Evolutionary conservation across 129 eudicot genomes (phyloP), one percentile per base, ranked within the genome.

Genomic region (Flaveria ramosissima): DNA sequence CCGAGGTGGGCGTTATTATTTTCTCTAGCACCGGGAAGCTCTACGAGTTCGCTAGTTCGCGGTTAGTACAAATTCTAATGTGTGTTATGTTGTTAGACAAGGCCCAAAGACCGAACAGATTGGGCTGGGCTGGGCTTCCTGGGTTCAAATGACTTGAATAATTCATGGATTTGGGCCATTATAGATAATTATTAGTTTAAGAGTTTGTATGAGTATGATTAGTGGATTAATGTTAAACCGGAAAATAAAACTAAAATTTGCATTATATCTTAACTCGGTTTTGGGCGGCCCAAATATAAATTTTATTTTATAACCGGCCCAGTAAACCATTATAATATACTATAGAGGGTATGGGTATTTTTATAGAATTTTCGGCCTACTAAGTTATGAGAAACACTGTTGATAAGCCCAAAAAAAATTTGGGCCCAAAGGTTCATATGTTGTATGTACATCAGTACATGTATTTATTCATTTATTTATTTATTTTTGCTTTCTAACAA

Each of bases 11-110:
- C 7, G 89, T 90, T 71, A 81, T 90, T n/a, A 78, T 90, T 69
- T 90, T 88, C 59, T 90, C 96, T 72, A 87, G 91, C 84, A 90
- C 93, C 0, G 96, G 93, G 60, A 90, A 88, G 70, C 89, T 86
- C 30, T 90, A 90, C 24, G 89, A 88, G 59, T 90, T 88, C 56
- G 81, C 96, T 56, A 88, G 93, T 72, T 82, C 96, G 5, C 74
- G 86, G 96, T 90, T 76, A 7, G 81, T 76, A 41, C 16, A 51
- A 26, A 30, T 11, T 17, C 24, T 17, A 52, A 74, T 51, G 64
- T 21, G 6, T 75, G 16, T n/a, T 60, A 26, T 26, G 61, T 55
- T 68, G 62, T 43, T 52, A 68, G 17, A 66, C 23, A 45, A 56
- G 70, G 67, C 39, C 57, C 23, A 55, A 56, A 63, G 67, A 51